Evolutionary conservation across 1,139 yeast genomes (phyloP), one percentile per base, ranked within the genome.

Genomic region (Geotrichum reessii): DNA sequence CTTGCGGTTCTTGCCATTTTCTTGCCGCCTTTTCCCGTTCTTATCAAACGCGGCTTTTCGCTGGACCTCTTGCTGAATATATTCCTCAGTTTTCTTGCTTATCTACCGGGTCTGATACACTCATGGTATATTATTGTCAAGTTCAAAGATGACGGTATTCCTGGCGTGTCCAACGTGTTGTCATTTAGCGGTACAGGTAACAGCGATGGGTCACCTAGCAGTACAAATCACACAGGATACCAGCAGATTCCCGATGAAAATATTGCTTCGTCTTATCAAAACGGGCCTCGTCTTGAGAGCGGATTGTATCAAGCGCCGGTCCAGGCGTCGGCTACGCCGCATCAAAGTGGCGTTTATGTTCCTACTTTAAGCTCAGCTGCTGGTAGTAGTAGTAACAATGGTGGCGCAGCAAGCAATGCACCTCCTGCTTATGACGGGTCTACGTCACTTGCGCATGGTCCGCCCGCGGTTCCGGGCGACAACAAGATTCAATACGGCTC

Each of bases 1-100:
- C 78, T 86, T 48, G 84, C 84, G 27, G 70, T 85, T 0, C 67
- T 85, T 14, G 84, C 88, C 0, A 80, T 85, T 28, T 69, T 85
- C 55, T 79, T 84, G 72, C 91, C 92, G 0, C 91, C 92, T 0
- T 73, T 86, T 56, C 88, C 91, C 0, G 91, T 86, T 24, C 81
- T 85, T 80, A 78, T 85, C 61, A 82, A 87, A 67, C 74, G 84
- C 59, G 91, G 91, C 1, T 58, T 84, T 40, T 79, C 87, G 2
- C 73, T 77, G 47, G 90, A 85, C 68, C 77, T 85, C 11, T 69
- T 84, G 17, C 81, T 86, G 61, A 85, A 85, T 68, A 75, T 85
- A 48, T 71, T 81, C 50, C 76, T 85, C 47, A 81, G 84, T 52
- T 63, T 83, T 25, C 71, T 85, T 40, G 91, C 90, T 1, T 85